Evolutionary conservation across 2,329 filamentous ascomycete species (phyloP).

Genomic region (Penicillium freii): DNA sequence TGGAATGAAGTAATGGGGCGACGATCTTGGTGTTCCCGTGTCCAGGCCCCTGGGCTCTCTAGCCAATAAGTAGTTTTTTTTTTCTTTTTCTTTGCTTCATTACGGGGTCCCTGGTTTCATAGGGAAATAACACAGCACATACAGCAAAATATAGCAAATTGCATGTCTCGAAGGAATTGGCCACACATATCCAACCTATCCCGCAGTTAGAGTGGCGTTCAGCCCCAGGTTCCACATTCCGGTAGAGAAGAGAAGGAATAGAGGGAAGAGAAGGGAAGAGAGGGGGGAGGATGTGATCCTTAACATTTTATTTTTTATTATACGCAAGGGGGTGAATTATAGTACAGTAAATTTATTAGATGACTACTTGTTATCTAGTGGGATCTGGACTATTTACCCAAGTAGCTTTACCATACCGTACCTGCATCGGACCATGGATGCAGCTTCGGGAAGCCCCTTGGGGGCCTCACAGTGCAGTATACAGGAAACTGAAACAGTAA

Average conservation of each 20-base stretch:
- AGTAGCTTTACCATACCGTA: conserved; percentile 3
- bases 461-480: not conserved
- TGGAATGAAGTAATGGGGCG: conserved; percentile 9
- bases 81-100: not conserved
- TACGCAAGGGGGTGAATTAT: conserved; percentile 1
- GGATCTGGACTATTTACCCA: not conserved
- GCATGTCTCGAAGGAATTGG: not conserved
- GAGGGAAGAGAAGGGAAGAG: conserved; percentile 1
- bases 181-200: not conserved
- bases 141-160: not conserved
- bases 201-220: conserved; percentile 18
- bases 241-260: not conserved
- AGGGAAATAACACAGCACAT: not conserved
- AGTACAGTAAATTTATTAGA: not conserved
- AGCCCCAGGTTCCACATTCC: conserved; percentile 24
- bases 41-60: conserved; percentile 15
- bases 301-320: not conserved
- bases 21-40: conserved; percentile 13
- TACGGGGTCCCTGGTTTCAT: not conserved
- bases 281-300: conserved; percentile 3
- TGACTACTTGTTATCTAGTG: not conserved
- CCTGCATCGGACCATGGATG: not conserved
- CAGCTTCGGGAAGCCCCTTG: conserved; percentile 4
- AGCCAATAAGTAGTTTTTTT: not conserved
- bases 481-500: not conserved